Percentiles rank a stretch among this genome's conserved stretches.
Evolutionary conservation across 2,329 filamentous ascomycete genomes (phyloP).

Genomic region (Xylariales sp.): DNA sequence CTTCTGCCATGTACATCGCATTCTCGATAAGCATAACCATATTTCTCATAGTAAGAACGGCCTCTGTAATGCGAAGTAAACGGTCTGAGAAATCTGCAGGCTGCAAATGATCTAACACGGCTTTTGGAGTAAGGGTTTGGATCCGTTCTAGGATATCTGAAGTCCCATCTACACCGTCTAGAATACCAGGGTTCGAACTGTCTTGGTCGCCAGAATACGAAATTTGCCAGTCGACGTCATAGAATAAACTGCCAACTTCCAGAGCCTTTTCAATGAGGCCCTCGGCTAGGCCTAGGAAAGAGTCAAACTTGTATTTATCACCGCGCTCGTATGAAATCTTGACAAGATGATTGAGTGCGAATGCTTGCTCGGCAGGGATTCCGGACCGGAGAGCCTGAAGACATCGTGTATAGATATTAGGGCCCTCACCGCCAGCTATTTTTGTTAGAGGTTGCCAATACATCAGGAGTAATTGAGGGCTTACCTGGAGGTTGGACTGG

Average conservation of each 20-base stretch:
- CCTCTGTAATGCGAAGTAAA: slow-evolving; percentile 84
- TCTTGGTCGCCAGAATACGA: slow-evolving; percentile 71
- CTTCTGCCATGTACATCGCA: slow-evolving; percentile 80
- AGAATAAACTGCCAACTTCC: slow-evolving; percentile 81
- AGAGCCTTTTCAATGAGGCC: slow-evolving; percentile 87
- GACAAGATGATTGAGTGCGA: slow-evolving; percentile 90
- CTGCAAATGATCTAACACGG: slow-evolving; percentile 76
- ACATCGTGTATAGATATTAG: slow-evolving; percentile 92
- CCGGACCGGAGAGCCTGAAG: slow-evolving; percentile 84
- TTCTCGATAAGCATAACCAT: slow-evolving; percentile 97
- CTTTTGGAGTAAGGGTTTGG: slow-evolving; percentile 66
- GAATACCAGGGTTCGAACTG: slow-evolving; percentile 62
- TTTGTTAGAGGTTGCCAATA: slow-evolving; percentile 38
- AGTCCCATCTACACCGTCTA: slow-evolving; percentile 74
- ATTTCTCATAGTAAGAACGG: slow-evolving; percentile 88
- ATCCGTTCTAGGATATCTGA: slow-evolving; percentile 79
- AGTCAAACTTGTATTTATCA: slow-evolving; percentile 95
- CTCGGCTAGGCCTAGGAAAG: slow-evolving; percentile 88
- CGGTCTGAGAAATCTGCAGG: slow-evolving; percentile 76
- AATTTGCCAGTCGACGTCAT: slow-evolving; percentile 83
- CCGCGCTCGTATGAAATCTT: slow-evolving; percentile 95
- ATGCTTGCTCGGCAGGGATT: slow-evolving; percentile 85
- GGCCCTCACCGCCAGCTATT: slow-evolving; percentile 73
- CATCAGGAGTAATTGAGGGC: slow-evolving; percentile 45
- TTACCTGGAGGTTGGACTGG: slow-evolving; percentile 72